A percentile compares a stretch with the other conserved stretches of the same genome.
phyloP scores from a whole-genome alignment of 805 yeast species.

The Vanderwaltozyma tropicalis region DNA sequence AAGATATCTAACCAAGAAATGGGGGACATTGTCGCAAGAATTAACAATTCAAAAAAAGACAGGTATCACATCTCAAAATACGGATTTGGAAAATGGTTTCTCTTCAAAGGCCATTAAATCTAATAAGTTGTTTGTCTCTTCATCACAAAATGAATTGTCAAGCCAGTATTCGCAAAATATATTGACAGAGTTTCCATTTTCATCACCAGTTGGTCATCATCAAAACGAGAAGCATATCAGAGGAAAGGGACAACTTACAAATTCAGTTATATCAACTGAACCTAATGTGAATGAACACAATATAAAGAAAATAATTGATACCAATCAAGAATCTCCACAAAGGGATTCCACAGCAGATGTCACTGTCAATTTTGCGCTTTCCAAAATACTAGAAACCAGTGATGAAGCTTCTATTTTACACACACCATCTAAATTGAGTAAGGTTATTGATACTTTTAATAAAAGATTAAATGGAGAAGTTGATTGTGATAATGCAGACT shows the following conservation, averaged over 20 bases:
- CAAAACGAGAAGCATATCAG: not conserved
- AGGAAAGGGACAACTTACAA: not conserved
- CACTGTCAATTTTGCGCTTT: not conserved
- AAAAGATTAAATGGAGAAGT: no score
- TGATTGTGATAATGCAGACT: not conserved
- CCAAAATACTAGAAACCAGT: not conserved
- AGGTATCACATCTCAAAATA: no score
- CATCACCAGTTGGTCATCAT: constrained; percentile 7
- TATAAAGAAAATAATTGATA: no score
- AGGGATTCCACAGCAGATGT: not conserved
- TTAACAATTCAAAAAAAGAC: not conserved
- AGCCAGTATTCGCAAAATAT: constrained; percentile 4
- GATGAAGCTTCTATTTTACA: not conserved
- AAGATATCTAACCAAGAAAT: not conserved
- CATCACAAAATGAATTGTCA: not conserved
- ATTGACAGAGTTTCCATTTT: constrained; percentile 7
- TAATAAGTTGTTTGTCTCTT: no score
- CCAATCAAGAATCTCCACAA: not conserved
- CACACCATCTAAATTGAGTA: not conserved
- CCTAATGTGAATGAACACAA: no score
- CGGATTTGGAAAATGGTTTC: no score
- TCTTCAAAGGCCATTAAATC: no score
- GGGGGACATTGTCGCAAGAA: not conserved
- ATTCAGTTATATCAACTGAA: no score
- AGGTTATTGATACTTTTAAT: not conserved